phyloP scores from a whole-genome alignment of 225 moss, liverwort and hornwort genomes.

The Marchantia paleacea region DNA sequence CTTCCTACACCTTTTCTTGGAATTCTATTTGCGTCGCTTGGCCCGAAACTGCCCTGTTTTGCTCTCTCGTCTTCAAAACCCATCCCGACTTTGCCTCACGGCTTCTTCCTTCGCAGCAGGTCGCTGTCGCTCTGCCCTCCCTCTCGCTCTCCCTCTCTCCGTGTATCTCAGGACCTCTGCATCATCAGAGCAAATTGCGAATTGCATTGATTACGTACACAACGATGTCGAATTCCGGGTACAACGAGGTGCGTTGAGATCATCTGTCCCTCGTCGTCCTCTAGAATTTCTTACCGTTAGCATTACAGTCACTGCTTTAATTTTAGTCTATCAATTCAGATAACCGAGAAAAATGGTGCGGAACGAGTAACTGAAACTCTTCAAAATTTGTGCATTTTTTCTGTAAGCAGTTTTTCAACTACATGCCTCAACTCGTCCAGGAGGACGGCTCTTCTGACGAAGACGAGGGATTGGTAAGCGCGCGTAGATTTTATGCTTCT shows the following conservation, averaged over 20 bases:
- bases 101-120: neutral
- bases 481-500: too few relatives aligned
- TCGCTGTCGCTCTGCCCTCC: neutral
- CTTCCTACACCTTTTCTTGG: neutral
- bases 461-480: constrained; percentile 16
- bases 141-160: neutral
- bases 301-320: neutral
- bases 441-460: constrained; percentile 20
- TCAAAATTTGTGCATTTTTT: constrained; percentile 1
- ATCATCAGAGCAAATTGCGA: neutral
- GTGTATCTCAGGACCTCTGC: neutral
- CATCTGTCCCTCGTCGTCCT: neutral
- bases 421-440: constrained; percentile 19
- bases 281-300: neutral
- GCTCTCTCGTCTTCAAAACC: neutral
- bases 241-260: constrained; percentile 18
- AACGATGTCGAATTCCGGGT: constrained; percentile 23
- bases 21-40: too few relatives aligned
- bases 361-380: constrained; percentile 13
- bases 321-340: too few relatives aligned
- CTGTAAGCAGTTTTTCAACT: constrained; percentile 17
- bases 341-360: neutral
- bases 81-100: neutral
- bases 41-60: too few relatives aligned
- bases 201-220: neutral